Percentiles rank a stretch among this genome's conserved stretches.
These are phyloP conservation scores for Candida ponderosae DNA, from an alignment of 805 yeast genomes.

Conservation along the genomic window DNA sequence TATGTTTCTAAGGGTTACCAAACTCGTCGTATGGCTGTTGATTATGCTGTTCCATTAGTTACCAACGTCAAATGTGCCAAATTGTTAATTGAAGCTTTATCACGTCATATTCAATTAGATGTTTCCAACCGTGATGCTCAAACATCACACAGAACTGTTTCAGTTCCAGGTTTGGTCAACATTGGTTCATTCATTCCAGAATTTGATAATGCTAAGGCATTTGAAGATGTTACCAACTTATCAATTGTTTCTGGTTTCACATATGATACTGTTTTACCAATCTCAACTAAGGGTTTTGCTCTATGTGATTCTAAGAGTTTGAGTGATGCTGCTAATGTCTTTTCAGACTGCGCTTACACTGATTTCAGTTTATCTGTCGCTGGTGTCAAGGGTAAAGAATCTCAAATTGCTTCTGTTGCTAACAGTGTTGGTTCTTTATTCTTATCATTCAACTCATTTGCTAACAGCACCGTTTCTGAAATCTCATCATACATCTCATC, in stretches of 20 bases:
- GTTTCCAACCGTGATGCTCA: constrained; percentile 80
- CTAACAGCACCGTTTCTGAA: constrained; percentile 59
- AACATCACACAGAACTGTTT: constrained; percentile 76
- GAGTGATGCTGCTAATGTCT: constrained; percentile 46
- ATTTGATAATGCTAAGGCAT: constrained; percentile 42
- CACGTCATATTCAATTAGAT: constrained; percentile 58
- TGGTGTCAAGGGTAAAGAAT: constrained; percentile 65
- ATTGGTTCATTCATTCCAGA: constrained; percentile 74
- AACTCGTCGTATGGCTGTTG: constrained; percentile 99
- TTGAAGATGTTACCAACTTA: constrained; percentile 60
- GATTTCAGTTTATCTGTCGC: constrained; percentile 81
- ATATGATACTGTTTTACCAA: constrained; percentile 73
- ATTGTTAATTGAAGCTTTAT: constrained; percentile 87
- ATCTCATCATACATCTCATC: constrained; percentile 71
- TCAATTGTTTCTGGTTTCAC: constrained; percentile 86
- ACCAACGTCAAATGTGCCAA: constrained; percentile 98
- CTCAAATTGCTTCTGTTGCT: constrained; percentile 53
- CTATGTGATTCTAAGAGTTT: constrained; percentile 61
- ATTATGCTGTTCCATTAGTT: constrained; percentile 93
- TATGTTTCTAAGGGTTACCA: constrained; percentile 96
- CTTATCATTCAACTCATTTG: constrained; percentile 71
- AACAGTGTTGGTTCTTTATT: constrained; percentile 68
- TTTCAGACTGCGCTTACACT: constrained; percentile 58
- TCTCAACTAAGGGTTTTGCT: constrained; percentile 52
- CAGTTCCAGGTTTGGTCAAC: constrained; percentile 83